These are phyloP conservation scores for Plasmodium fragile DNA, from an alignment of 169 alveolate genomes.

Conservation along the genomic window DNA sequence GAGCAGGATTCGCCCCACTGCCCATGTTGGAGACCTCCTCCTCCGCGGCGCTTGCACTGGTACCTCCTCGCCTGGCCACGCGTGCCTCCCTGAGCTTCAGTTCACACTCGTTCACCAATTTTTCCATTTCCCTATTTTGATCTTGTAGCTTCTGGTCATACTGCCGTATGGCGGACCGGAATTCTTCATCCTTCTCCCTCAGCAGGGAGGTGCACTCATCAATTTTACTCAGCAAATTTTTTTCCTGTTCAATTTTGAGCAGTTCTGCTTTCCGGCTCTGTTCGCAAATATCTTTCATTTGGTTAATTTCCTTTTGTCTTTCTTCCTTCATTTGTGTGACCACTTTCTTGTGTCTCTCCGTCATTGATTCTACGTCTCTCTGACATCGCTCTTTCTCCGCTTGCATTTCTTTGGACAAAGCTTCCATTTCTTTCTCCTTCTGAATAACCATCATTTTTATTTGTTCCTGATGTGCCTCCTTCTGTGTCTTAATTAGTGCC, in stretches of 20 bases:
- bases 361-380: neutral
- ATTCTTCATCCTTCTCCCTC: constrained; percentile 46
- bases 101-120: constrained; percentile 37
- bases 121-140: constrained; percentile 56
- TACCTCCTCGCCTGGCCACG: neutral
- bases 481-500: neutral
- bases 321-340: constrained; percentile 3
- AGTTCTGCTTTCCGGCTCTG: neutral
- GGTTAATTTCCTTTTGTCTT: neutral
- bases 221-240: constrained; percentile 3
- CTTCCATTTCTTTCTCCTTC: neutral
- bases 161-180: constrained; percentile 4
- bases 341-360: neutral
- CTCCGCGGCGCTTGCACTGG: neutral
- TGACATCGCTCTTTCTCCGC: neutral
- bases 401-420: constrained; percentile 15
- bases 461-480: neutral
- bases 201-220: constrained; percentile 18
- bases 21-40: neutral
- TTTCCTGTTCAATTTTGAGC: constrained; percentile 13
- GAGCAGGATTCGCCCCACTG: neutral
- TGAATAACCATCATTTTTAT: neutral
- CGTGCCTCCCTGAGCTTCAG: constrained; percentile 19
- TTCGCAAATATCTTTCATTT: neutral
- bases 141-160: constrained; percentile 25